These are phyloP conservation scores for Cephalotrichum gorgonifer DNA, from an alignment of 2,329 filamentous ascomycete genomes.

Conservation along the genomic window DNA sequence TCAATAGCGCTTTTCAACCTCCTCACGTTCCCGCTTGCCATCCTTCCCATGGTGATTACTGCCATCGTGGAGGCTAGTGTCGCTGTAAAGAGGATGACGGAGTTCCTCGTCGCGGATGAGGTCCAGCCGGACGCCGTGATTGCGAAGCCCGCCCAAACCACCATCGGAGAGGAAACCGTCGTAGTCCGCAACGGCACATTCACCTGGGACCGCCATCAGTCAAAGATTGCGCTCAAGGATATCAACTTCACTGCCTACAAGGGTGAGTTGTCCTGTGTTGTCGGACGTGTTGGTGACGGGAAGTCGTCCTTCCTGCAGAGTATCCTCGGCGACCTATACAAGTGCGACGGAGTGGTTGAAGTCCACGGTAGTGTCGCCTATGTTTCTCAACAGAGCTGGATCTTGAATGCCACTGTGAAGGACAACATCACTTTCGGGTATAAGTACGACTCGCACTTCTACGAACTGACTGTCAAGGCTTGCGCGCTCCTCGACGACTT, in stretches of 20 bases:
- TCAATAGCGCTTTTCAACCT: constrained; percentile 94
- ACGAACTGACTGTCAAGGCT: constrained; percentile 83
- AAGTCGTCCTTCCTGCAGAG: constrained; percentile 89
- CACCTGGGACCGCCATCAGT: constrained; percentile 84
- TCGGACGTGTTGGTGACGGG: constrained; percentile 87
- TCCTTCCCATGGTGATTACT: constrained; percentile 96
- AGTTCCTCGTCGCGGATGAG: constrained; percentile 81
- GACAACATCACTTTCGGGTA: constrained; percentile 98
- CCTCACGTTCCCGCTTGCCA: constrained; percentile 84
- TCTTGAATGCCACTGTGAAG: constrained; percentile 94
- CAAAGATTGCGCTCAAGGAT: constrained; percentile 61
- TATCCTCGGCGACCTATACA: constrained; percentile 86
- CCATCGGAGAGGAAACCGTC: constrained; percentile 76
- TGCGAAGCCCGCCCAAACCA: constrained; percentile 57
- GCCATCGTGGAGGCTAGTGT: constrained; percentile 94
- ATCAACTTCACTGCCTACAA: constrained; percentile 86
- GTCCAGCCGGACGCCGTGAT: constrained; percentile 76
- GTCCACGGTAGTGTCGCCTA: constrained; percentile 80
- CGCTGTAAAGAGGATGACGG: constrained; percentile 74
- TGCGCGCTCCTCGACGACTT: constrained; percentile 91
- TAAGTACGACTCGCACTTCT: constrained; percentile 86
- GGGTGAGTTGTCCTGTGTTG: constrained; percentile 84
- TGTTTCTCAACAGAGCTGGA: constrained; percentile 87
- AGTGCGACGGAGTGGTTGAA: constrained; percentile 71
- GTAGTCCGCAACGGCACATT: constrained; percentile 77